Evolutionary conservation across 2,329 filamentous ascomycete genomes (phyloP), one percentile per base, ranked within the genome.

Genomic region (Fusarium ambrosium): DNA sequence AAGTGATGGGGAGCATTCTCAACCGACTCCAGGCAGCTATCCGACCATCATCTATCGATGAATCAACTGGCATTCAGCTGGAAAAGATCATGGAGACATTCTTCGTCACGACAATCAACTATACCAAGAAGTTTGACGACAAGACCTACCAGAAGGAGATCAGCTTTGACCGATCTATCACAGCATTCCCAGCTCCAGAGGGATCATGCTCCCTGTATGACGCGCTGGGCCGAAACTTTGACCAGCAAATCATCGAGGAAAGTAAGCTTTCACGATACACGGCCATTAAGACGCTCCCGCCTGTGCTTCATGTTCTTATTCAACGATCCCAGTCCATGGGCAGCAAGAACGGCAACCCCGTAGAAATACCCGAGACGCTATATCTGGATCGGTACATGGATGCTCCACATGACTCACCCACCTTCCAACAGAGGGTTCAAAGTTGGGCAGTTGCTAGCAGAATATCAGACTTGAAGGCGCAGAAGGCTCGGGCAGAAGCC

Each of bases 11-110:
- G 68, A 97, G 96, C 78, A 94, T 98, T 29, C 90, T 98, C 68
- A 95, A 96, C 79, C 93, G 97, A 61, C 87, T 98, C n/a, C 94
- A 97, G 79, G 95, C 94, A 62, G 95, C 96, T 3, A 95, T 98
- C 79, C 92, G 89, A 67, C 90, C 94, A 7, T 89, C 88, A n/a
- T 89, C 88, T 4, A 90, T 94, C 69, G 82, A 85, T 67, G 84
- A 88, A 8, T 89, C 82, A 34, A 86, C 92, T 53, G 93, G 93
- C 4, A 93, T 97, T 73, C 96, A 98, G 82, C 85, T 92, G 22
- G 97, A 98, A 80, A 88, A 91, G 66, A 91, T 98, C 72, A 95
- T 95, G 82, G 87, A 94, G 80, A 89, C 89, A 0, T 91, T 93
- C 78, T 91, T 91, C 78, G 90, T 92, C 74, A 89, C 89, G 18